phyloP scores from a whole-genome alignment of 2,329 filamentous ascomycete genomes.

The Exophiala sideris region DNA sequence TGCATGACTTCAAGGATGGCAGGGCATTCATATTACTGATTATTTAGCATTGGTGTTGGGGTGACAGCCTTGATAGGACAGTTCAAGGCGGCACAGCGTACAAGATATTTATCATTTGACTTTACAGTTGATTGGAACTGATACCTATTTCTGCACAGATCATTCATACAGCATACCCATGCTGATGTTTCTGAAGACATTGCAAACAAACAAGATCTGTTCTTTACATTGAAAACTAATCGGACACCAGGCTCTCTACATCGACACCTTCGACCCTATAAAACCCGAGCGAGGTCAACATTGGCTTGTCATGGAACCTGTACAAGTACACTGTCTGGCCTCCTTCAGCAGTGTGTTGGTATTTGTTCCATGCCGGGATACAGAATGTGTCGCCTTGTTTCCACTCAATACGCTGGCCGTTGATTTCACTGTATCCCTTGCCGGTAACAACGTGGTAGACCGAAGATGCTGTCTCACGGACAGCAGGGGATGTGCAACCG shows the following conservation, averaged over 20 bases:
- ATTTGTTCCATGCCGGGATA: slow-evolving; percentile 52
- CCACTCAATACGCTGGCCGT: slow-evolving; percentile 39
- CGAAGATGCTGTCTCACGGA: slow-evolving; percentile 51
- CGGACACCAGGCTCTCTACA: slow-evolving; percentile 40
- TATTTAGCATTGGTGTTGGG: slow-evolving; percentile 24
- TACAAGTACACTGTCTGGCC: slow-evolving; percentile 43
- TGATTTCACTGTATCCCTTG: slow-evolving; percentile 32
- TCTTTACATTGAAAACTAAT: slow-evolving; percentile 5
- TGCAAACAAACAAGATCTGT: background rate
- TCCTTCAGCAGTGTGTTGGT: slow-evolving; percentile 45
- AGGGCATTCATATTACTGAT: slow-evolving; percentile 3
- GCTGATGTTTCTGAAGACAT: background rate
- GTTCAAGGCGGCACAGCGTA: background rate
- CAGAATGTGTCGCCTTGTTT: slow-evolving; percentile 52
- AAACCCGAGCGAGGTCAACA: slow-evolving; percentile 52
- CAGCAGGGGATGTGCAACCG: slow-evolving; percentile 35
- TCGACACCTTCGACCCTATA: slow-evolving; percentile 44
- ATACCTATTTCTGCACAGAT: background rate
- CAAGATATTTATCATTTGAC: slow-evolving; percentile 1
- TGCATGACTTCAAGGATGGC: background rate
- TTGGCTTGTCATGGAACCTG: slow-evolving; percentile 54
- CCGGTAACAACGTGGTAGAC: slow-evolving; percentile 55
- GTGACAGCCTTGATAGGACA: background rate
- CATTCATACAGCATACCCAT: background rate
- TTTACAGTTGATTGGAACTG: background rate